Conservation (phyloP, 2,329 filamentous ascomycete genomes). For the Xylariaceae sp. region DNA sequence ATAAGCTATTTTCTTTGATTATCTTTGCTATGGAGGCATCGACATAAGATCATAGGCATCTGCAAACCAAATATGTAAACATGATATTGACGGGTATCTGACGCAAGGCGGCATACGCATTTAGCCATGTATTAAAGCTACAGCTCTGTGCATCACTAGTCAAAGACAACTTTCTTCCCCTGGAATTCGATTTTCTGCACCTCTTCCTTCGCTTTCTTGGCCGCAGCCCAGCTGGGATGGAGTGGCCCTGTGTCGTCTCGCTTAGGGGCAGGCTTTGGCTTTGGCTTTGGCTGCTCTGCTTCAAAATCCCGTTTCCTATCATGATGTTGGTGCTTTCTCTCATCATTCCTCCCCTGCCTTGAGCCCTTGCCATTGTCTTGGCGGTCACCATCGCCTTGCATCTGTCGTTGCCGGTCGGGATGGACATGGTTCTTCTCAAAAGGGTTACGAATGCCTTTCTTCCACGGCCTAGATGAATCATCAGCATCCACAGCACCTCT, state of each 20-base stretch:
- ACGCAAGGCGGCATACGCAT: too few relatives aligned
- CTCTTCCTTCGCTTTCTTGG: conserved; percentile 65
- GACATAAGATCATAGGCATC: too few relatives aligned
- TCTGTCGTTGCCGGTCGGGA: conserved; percentile 40
- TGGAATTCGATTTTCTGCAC: conserved; percentile 58
- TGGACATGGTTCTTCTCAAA: conserved; percentile 41
- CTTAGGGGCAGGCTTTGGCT: conserved; percentile 46
- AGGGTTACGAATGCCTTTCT: conserved; percentile 51
- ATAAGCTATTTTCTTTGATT: too few relatives aligned
- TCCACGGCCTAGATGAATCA: conserved; percentile 52
- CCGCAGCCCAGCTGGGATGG: conserved; percentile 70
- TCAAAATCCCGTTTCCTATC: conserved; percentile 10
- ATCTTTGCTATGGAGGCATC: too few relatives aligned
- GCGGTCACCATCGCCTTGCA: conserved; percentile 35
- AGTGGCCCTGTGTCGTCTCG: conserved; percentile 58
- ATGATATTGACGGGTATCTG: too few relatives aligned
- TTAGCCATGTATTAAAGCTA: not conserved
- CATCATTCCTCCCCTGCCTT: conserved; percentile 14
- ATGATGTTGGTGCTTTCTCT: conserved; percentile 4
- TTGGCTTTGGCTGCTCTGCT: conserved; percentile 33
- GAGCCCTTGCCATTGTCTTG: conserved; percentile 3
- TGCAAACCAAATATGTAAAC: too few relatives aligned
- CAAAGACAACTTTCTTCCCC: conserved; percentile 65
- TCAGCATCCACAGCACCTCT: conserved; percentile 57
- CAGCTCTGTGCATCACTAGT: conserved; percentile 42